Base-by-base conservation (phyloP, 768 basidiomycete species). In the Hygrocybe coccinea region DNA sequence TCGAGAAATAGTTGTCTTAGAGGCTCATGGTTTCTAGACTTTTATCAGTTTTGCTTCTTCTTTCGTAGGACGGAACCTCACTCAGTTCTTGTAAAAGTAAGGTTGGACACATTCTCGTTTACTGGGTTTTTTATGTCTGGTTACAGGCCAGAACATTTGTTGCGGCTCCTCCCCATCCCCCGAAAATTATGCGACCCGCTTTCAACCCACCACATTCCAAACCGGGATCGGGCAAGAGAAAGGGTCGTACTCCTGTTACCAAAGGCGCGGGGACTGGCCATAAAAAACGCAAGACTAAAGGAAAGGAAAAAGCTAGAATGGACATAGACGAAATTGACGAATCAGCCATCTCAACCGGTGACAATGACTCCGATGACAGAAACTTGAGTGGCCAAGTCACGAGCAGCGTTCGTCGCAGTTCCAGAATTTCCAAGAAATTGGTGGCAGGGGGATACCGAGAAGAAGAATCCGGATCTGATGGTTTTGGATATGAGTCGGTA, bases 41-140 rank as follows among this genome's bases (percentile, higher is more conserved):
- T 79, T 0, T 95, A 95, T 64, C 93, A 95, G 60, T 93, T 91
- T 67, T 91, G 88, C 47, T 95, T 91, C 67, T 95, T 94, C 71
- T 76, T 95, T 60, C 82, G 91, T 21, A 85, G 85, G 69, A 85
- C 83, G 2, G 91, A 92, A 50, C 80, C 87, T 9, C 90, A 95
- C 68, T 84, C 89, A 0, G 78, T 94, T 2, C 74, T 93, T 7
- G 73, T 90, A 61, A 95, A 95, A 78, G 93, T 88, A 49, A 34
- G n/a, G 71, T 59, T 5, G 44, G 34, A 22, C 14, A 6, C 25
- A 38, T 45, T 45, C 56, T 17, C 39, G 24, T 41, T 21, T 25
- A 60, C 58, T 19, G 33, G 43, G 33, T 46, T 33, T 29, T 36
- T 33, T n/a, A 46, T 51, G 29, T 15, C 19, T 24, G 25, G 8